Percentiles rank a stretch among this genome's conserved stretches.
These are phyloP conservation scores for Cercospora nicotianae DNA, from an alignment of 2,329 filamentous ascomycete genomes.

Conservation along the genomic window DNA sequence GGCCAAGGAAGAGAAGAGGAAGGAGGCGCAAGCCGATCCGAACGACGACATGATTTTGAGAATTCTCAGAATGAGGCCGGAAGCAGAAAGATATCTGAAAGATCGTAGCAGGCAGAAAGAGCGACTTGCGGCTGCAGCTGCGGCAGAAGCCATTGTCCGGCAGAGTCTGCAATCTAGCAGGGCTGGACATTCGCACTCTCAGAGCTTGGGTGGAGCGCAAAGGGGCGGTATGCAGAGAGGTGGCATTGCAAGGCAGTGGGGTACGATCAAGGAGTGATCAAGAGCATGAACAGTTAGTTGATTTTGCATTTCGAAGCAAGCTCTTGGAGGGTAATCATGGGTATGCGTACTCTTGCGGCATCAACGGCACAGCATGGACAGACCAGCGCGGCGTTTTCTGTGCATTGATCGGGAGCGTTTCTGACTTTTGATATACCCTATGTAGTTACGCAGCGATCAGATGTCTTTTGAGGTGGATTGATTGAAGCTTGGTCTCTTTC, in stretches of 20 bases:
- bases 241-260: constrained; percentile 23
- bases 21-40: constrained; percentile 92
- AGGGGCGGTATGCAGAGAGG: constrained; percentile 17
- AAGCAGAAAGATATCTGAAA: constrained; percentile 82
- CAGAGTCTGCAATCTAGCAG: constrained; percentile 72
- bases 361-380: constrained; percentile 9
- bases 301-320: background rate
- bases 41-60: constrained; percentile 97
- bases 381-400: background rate
- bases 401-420: constrained; percentile 2
- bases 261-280: constrained; percentile 26
- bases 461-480: background rate
- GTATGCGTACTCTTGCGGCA: constrained; percentile 5
- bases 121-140: constrained; percentile 81
- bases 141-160: constrained; percentile 89
- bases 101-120: constrained; percentile 93
- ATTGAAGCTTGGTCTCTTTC: background rate
- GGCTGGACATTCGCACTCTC: constrained; percentile 18
- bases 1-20: constrained; percentile 92
- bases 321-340: background rate
- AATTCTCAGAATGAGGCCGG: constrained; percentile 90
- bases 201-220: constrained; percentile 23
- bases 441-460: constrained; percentile 3
- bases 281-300: background rate
- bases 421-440: constrained; percentile 6